Base-by-base conservation (phyloP, 2,329 filamentous ascomycete genomes). In the Didymella pomorum region DNA sequence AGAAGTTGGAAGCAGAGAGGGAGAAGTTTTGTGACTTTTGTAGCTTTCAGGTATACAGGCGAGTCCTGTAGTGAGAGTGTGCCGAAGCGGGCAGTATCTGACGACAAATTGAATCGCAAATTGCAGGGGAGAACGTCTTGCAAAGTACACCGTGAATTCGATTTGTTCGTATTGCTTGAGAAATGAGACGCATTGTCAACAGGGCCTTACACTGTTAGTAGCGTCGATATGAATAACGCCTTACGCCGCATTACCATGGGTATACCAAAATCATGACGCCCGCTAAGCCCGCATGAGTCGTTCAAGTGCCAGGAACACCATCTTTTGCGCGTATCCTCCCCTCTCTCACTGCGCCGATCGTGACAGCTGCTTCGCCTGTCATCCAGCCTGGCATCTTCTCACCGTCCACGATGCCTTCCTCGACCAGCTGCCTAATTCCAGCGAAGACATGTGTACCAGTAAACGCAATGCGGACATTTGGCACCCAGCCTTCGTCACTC, bases 301-400 rank as follows among this genome's bases (percentile, higher is more conserved):
- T 33, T 67, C 62, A 71, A 52, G 67, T 60, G 45, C 69, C 68
- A 39, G 69, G 64, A 43, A 71, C 61, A 51, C 65, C 65, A 9
- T 60, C 52, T 53, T 68, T 76, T 10, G 65, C 69, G 46, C 65
- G 61, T 50, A 93, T 87, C 61, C 87, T 82, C 2, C 92, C 91
- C 58, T 86, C 76, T 63, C 82, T 84, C 4, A 96, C 86, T 26
- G 86, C 83, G 0, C 91, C 90, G 35, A 88, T 82, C 52, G 90
- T 95, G 5, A 95, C 87, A 0, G 88, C 90, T 43, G 92, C 90
- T 70, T 96, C 92, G 2, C 92, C 93, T 1, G 92, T 95, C 88
- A 96, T 89, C 92, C 92, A 96, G 0, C 90, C 90, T 0, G 93
- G 92, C 89, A 96, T 93, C 53, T 82, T 85, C 68, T 88, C 84